phyloP scores from a whole-genome alignment of 208 protist species.

The Acanthamoeba healyi region DNA sequence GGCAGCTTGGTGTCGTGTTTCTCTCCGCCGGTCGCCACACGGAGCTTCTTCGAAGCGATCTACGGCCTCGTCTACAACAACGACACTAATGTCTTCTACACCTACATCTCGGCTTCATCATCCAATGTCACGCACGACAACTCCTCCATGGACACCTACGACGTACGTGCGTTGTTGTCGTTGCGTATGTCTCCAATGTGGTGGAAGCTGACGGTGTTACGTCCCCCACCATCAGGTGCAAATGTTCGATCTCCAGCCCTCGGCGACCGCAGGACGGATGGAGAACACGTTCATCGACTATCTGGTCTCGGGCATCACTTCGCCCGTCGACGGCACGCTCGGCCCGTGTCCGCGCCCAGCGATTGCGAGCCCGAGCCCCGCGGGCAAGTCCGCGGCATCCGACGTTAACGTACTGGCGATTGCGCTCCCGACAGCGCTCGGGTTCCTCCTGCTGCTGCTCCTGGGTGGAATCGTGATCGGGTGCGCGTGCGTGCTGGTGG shows the following conservation, averaged over 20 bases:
- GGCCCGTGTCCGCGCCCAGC: background rate
- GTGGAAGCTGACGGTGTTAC: background rate
- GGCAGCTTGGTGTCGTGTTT: background rate
- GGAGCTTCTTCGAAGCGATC: background rate
- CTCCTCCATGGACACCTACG: background rate
- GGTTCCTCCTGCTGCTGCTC: background rate
- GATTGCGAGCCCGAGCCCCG: background rate
- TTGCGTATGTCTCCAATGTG: background rate
- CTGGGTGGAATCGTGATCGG: background rate
- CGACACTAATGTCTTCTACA: background rate
- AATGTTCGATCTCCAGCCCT: background rate
- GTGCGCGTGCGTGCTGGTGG: background rate
- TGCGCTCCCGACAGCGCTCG: background rate
- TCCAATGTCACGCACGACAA: background rate
- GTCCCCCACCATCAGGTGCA: background rate
- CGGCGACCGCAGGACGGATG: background rate
- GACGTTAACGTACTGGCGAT: background rate
- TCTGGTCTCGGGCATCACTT: background rate
- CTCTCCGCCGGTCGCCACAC: background rate
- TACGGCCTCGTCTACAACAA: background rate
- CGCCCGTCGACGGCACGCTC: background rate
- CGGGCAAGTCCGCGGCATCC: background rate
- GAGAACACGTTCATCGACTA: background rate
- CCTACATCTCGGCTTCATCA: background rate
- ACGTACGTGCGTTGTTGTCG: background rate